Evolutionary conservation across 2,329 filamentous ascomycete genomes (phyloP), one percentile per base, ranked within the genome.

Genomic region (Penicillium sp.): DNA sequence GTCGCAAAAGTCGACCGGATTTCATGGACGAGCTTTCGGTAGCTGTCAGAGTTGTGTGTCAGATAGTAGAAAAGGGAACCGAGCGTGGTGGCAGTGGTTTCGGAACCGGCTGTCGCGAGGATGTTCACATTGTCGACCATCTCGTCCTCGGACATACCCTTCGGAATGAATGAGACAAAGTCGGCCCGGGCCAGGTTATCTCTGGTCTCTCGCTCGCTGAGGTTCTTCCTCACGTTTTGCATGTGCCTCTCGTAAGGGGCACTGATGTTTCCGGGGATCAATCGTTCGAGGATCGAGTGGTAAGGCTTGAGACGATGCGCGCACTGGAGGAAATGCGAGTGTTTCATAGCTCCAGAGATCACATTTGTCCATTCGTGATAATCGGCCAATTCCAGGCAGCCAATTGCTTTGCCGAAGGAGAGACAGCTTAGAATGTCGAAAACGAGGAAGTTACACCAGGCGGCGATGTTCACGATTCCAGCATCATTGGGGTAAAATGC

Each of bases 291-390:
- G 26, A 48, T 8, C 5, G 12, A 18, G 20, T 48, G 46, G 10
- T 41, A 48, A 2, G 51, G 51, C 29, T 54, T 54, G 3, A 54
- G 32, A 13, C 51, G 47, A 33, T 51, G 47, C 3, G 51, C 51
- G 15, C 32, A 36, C 21, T 50, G 51, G 1, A 54, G 4, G 9
- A 46, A 50, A 27, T 40, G 33, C 2, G 51, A 46, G 27, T 54
- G 42, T 29, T 54, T 54, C 40, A 54, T 47, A 1, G 47, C 43
- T 7, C 37, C 41, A 24, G 54, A 62, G 2, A 60, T 54, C 3
- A 54, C 45, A 26, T 49, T 37, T 2, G 61, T 52, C 72, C 70
- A 74, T 0, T 66, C 48, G 12, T 61, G 49, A 47, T 62, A 59
- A 4, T 56, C 47, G 8, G 44, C 55, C 8, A 47, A 26, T 5